A percentile compares a stretch with the other conserved stretches of the same genome.
phyloP scores from a whole-genome alignment of 176 grass and related monocot species.

The Juncus inflexus region DNA sequence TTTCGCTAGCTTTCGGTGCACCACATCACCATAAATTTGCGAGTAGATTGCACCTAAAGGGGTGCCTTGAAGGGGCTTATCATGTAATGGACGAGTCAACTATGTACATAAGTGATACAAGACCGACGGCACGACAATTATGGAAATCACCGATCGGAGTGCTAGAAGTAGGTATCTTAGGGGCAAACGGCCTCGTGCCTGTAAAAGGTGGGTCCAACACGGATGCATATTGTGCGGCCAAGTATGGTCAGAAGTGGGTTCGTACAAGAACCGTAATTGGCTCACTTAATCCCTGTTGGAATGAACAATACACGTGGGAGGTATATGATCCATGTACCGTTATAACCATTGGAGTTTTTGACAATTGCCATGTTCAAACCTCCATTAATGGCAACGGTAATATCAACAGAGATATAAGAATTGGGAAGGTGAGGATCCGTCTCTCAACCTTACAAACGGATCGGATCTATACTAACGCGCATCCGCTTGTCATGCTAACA shows the following conservation, averaged over 20 bases:
- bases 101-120: constrained; percentile 68
- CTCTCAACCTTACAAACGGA: constrained; percentile 66
- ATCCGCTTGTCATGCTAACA: constrained; percentile 49
- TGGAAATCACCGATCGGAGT: constrained; percentile 54
- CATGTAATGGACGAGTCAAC: constrained; percentile 75
- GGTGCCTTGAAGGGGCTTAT: constrained; percentile 75
- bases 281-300: constrained; percentile 57
- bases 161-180: constrained; percentile 70
- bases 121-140: constrained; percentile 60
- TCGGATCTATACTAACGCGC: constrained; percentile 33
- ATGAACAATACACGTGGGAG: constrained; percentile 94
- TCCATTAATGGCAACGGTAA: not conserved
- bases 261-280: constrained; percentile 57
- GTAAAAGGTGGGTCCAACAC: constrained; percentile 43
- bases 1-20: constrained; percentile 13
- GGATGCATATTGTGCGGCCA: constrained; percentile 76
- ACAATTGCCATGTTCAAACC: constrained; percentile 46
- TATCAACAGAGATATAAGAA: constrained; percentile 32
- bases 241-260: constrained; percentile 87
- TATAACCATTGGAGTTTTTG: constrained; percentile 72
- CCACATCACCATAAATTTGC: constrained; percentile 28
- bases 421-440: constrained; percentile 76
- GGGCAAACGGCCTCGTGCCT: constrained; percentile 50
- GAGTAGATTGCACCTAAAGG: constrained; percentile 59
- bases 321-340: constrained; percentile 76